Conservation (phyloP, 768 basidiomycete species). For the Cyclocybe aegerita region DNA sequence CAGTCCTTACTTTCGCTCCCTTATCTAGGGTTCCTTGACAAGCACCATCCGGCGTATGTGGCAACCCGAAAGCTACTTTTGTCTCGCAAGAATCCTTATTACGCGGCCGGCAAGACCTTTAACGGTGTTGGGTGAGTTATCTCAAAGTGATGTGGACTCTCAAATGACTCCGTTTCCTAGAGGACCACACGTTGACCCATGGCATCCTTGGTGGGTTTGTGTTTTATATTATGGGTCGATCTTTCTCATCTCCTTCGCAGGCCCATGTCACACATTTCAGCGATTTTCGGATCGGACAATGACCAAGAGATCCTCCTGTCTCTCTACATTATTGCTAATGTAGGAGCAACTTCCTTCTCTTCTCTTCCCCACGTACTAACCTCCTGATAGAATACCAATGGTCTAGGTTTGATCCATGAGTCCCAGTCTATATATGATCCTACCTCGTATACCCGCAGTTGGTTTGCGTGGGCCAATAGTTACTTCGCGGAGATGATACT, state of each 20-base stretch:
- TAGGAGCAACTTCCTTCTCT: constrained; percentile 29
- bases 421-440: constrained; percentile 62
- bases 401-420: constrained; percentile 79
- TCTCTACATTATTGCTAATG: constrained; percentile 68
- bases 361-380: constrained; percentile 1
- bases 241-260: constrained; percentile 25
- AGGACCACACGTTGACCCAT: constrained; percentile 72
- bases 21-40: constrained; percentile 76
- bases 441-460: constrained; percentile 62
- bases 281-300: constrained; percentile 73
- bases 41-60: constrained; percentile 53
- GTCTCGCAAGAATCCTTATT: constrained; percentile 71
- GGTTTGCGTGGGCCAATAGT: constrained; percentile 86
- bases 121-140: constrained; percentile 63
- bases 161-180: constrained; percentile 31
- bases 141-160: neutral
- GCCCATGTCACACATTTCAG: constrained; percentile 81
- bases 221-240: neutral
- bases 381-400: constrained; percentile 58
- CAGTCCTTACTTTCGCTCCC: constrained; percentile 79
- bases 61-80: constrained; percentile 64
- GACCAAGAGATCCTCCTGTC: constrained; percentile 65
- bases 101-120: constrained; percentile 58
- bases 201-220: constrained; percentile 61
- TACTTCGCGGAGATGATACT: constrained; percentile 84